These are phyloP conservation scores for Lentinula lateritia DNA, from an alignment of 768 basidiomycete species.

Conservation along the genomic window DNA sequence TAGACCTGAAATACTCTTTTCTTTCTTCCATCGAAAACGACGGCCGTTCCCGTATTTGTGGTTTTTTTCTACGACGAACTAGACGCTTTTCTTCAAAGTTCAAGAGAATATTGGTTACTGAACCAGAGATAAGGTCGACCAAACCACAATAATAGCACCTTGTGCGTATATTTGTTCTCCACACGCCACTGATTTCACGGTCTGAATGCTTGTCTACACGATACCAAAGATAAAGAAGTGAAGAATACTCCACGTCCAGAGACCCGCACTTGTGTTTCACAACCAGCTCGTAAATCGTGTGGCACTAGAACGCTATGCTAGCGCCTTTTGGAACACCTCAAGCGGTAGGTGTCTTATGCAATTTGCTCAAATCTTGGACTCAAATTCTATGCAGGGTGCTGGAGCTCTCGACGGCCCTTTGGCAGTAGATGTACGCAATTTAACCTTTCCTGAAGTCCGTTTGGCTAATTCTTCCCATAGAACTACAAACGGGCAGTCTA, in stretches of 20 bases:
- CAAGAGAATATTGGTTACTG: too few relatives aligned
- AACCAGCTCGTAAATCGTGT: not conserved
- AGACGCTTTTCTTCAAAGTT: not conserved
- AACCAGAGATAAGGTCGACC: not conserved
- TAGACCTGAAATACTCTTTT: not conserved
- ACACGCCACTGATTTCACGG: conserved; percentile 36
- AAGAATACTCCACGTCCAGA: conserved; percentile 32
- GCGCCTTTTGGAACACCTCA: not conserved
- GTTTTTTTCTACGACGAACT: too few relatives aligned
- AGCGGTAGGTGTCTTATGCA: not conserved
- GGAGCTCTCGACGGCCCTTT: conserved; percentile 3
- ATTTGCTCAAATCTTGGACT: too few relatives aligned
- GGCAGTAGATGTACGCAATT: not conserved
- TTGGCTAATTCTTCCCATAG: conserved; percentile 23
- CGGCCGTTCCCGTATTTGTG: not conserved
- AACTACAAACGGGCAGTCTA: conserved; percentile 57
- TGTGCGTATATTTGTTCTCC: conserved; percentile 20
- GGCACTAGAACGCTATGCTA: not conserved
- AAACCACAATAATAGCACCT: not conserved
- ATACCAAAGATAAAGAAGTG: conserved; percentile 27
- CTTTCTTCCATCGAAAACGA: not conserved
- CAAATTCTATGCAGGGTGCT: not conserved
- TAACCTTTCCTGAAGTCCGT: not conserved
- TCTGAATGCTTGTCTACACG: conserved; percentile 27
- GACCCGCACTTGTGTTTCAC: too few relatives aligned